phyloP scores from a whole-genome alignment of 495 filamentous ascomycete species.

The Podospora tetraspora region DNA sequence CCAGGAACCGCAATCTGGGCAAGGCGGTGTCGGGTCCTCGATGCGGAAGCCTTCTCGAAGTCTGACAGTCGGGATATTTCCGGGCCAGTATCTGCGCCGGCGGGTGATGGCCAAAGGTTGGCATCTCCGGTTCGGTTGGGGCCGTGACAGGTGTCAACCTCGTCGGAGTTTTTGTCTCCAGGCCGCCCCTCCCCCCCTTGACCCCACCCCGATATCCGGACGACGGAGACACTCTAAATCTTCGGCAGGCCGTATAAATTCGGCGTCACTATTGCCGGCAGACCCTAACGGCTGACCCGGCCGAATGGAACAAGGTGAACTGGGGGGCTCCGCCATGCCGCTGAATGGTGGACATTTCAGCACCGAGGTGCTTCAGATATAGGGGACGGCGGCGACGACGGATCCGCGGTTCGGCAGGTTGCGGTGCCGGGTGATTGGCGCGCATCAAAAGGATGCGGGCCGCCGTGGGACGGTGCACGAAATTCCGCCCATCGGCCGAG shows the following conservation, averaged over 20 bases:
- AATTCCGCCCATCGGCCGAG: slow-evolving; percentile 2
- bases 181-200: too few species aligned
- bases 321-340: background rate
- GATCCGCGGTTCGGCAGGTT: slow-evolving; percentile 6
- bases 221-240: background rate
- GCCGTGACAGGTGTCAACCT: background rate
- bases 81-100: background rate
- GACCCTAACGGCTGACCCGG: background rate
- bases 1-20: background rate
- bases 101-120: background rate
- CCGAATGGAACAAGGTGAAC: background rate
- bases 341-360: slow-evolving; percentile 6
- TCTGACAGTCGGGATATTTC: background rate
- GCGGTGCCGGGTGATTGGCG: slow-evolving; percentile 12
- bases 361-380: background rate
- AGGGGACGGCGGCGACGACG: background rate
- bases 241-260: background rate
- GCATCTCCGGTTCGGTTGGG: background rate
- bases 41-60: background rate
- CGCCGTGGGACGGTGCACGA: slow-evolving; percentile 1
- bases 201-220: background rate
- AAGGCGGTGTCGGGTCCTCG: background rate
- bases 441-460: background rate
- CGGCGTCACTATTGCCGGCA: background rate
- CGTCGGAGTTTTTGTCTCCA: background rate